A percentile compares a stretch with the other conserved stretches of the same genome.
phyloP scores from a whole-genome alignment of 805 yeast species.

The Suhomyces vadensis region DNA sequence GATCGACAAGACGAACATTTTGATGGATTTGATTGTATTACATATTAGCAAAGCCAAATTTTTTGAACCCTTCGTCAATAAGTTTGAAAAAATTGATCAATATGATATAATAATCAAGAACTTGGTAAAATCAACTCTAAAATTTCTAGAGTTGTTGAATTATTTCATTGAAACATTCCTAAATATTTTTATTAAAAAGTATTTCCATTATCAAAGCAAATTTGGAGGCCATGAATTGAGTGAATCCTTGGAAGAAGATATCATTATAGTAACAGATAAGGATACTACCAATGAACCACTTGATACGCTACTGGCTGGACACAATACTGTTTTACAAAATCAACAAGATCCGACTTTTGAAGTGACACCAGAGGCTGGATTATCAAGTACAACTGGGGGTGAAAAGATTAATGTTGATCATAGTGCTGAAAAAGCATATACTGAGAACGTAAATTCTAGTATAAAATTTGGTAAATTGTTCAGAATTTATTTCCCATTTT shows the following conservation, averaged over 20 bases:
- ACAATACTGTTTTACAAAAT: background rate
- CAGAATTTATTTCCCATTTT: conserved; percentile 45
- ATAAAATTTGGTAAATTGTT: conserved; percentile 35
- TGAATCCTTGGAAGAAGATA: background rate
- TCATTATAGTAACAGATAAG: background rate
- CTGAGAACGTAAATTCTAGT: conserved; percentile 4
- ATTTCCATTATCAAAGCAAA: conserved; percentile 9
- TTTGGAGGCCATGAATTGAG: conserved; percentile 1
- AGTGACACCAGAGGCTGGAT: background rate
- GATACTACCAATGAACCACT: background rate
- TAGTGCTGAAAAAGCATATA: background rate
- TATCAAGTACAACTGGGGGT: background rate
- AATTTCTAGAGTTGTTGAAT: conserved; percentile 38
- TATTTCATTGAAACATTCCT: conserved; percentile 34
- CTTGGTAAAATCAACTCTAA: conserved; percentile 37
- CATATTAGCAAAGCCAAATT: conserved; percentile 53
- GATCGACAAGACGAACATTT: conserved; percentile 34
- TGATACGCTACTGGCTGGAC: background rate
- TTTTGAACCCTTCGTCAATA: conserved; percentile 50
- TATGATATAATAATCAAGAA: conserved; percentile 36
- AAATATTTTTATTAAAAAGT: conserved; percentile 15
- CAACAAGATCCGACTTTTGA: conserved; percentile 1
- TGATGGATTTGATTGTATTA: conserved; percentile 48
- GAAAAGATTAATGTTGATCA: background rate
- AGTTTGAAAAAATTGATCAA: conserved; percentile 27